Percentiles rank a stretch among this genome's conserved stretches.
phyloP scores from a whole-genome alignment of 305 asterid species.

The Fraxinus floribunda region DNA sequence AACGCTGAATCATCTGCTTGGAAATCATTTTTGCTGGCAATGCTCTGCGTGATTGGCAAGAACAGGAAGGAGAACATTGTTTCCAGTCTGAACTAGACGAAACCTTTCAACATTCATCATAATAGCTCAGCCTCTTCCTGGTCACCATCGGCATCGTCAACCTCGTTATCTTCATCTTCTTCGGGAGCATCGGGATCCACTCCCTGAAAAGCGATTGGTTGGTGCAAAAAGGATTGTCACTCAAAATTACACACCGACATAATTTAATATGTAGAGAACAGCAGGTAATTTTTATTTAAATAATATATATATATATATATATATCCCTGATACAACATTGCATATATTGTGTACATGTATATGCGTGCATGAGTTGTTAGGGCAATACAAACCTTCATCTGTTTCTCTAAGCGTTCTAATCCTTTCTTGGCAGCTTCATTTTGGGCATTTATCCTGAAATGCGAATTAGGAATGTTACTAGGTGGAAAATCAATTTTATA shows the following conservation, averaged over 20 bases:
- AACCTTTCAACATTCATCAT: slow-evolving; percentile 28
- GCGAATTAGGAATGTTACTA: neutral
- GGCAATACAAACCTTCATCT: slow-evolving; percentile 70
- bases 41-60: neutral
- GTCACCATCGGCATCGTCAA: slow-evolving; percentile 80
- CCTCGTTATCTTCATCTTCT: slow-evolving; percentile 89
- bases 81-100: neutral
- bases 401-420: slow-evolving; percentile 93
- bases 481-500: slow-evolving; percentile 8
- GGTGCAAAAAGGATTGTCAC: neutral
- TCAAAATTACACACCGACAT: neutral
- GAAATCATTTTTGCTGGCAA: neutral
- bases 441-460: slow-evolving; percentile 78
- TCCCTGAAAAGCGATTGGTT: slow-evolving; percentile 45
- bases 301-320: too few species aligned
- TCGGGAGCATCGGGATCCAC: slow-evolving; percentile 97
- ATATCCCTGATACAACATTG: neutral
- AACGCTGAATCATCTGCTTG: neutral
- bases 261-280: neutral
- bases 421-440: slow-evolving; percentile 92
- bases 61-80: neutral
- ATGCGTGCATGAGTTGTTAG: slow-evolving; percentile 9
- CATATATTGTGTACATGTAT: neutral
- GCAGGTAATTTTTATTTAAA: neutral
- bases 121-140: slow-evolving; percentile 72